These are phyloP conservation scores for Wickerhamiella cacticola DNA, from an alignment of 805 yeast species.

Conservation along the genomic window DNA sequence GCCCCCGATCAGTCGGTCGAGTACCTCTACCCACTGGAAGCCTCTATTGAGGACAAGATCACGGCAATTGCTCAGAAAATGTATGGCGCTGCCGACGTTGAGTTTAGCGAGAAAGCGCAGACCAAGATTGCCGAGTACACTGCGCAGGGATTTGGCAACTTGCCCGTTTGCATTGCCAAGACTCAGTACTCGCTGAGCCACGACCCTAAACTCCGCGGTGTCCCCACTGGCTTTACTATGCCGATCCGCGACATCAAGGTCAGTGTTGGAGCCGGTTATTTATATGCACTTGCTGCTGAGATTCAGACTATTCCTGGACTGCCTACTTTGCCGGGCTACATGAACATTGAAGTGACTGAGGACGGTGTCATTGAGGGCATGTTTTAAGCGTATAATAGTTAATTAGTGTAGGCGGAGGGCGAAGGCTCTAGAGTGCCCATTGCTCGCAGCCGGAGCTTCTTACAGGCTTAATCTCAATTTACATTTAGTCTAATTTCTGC, in stretches of 20 bases:
- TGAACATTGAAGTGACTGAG: conserved; percentile 89
- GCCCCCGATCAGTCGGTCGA: conserved; percentile 40
- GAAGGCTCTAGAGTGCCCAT: too few relatives aligned
- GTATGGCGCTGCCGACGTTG: conserved; percentile 87
- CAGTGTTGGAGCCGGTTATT: conserved; percentile 91
- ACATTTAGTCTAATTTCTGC: too few relatives aligned
- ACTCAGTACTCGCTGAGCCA: conserved; percentile 95
- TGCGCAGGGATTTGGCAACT: conserved; percentile 73
- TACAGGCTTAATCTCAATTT: too few relatives aligned
- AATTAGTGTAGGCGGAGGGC: too few relatives aligned
- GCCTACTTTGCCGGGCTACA: conserved; percentile 91
- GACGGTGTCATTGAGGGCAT: conserved; percentile 91
- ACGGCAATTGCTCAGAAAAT: conserved; percentile 67
- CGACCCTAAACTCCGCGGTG: conserved; percentile 87
- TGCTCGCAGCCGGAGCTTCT: too few relatives aligned
- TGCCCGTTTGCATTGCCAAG: conserved; percentile 95
- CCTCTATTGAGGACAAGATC: conserved; percentile 67
- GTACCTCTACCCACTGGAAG: conserved; percentile 56
- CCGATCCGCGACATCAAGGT: conserved; percentile 92
- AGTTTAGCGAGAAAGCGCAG: conserved; percentile 69
- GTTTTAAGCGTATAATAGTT: conserved; percentile 36
- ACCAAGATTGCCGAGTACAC: conserved; percentile 73
- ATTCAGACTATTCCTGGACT: conserved; percentile 96
- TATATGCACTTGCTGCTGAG: conserved; percentile 92
- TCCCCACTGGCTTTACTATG: conserved; percentile 84